Evolutionary conservation across 768 basidiomycete species (phyloP), one percentile per base, ranked within the genome.

Genomic region (Termitomyces bulborhizus): DNA sequence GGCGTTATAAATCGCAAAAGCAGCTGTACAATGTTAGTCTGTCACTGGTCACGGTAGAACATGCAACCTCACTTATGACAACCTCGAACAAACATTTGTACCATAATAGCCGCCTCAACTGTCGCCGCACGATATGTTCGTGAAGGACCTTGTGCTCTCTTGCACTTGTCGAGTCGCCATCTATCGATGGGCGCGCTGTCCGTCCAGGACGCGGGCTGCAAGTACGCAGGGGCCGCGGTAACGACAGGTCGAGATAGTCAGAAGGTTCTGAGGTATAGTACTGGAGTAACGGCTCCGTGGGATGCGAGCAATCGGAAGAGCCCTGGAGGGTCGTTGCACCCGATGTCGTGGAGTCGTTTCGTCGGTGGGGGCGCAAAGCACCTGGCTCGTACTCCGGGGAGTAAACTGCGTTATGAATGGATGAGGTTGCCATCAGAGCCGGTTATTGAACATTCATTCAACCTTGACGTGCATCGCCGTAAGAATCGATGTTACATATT

Each of bases 1-100:
- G 6, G 79, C 73, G 57, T 77, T 84, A 65, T 86, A 90, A 7
- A 73, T 64, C 27, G 81, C 77, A 84, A 86, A 90, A 29, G 65
- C 65, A 57, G 71, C 85, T 87, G 53, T 13, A 49, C n/a, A 50
- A 27, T 16, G 37, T 36, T 16, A 39, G 37, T 31, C 46, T 37
- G 37, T 32, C 40, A 45, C 27, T 9, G 12, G 32, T 41, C 16
- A 43, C n/a, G 16, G 44, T 11, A n/a, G 18, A 50, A 47, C 34
- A 42, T 54, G 27, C n/a, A 7, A 64, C 3, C 77, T 59, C 56
- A 79, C 79, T 72, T 36, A 77, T 67, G 13, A 76, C 51, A 15
- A 68, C 26, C 49, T 75, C 71, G 9, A 79, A 54, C 5, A 55
- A 57, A 13, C 65, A 57, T 54, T 69, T 72, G 3, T 60, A 52